A percentile compares a stretch with the other conserved stretches of the same genome.
Conservation (phyloP, 73 alveolate species). For the Paramecium tetraurelia region DNA sequence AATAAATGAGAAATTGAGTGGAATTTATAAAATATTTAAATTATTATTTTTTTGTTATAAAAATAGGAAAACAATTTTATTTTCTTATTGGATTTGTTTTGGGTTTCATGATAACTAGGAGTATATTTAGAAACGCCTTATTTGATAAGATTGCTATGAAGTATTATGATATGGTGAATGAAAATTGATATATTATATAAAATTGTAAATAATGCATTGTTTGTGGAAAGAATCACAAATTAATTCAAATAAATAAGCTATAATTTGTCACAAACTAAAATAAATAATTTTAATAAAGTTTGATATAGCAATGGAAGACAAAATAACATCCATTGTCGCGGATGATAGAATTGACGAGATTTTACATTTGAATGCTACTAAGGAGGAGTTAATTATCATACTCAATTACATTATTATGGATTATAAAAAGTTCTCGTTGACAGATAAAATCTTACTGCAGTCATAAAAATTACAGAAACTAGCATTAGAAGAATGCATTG, state of each 20-base stretch:
- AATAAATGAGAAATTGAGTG: neutral
- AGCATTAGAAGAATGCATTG: neutral
- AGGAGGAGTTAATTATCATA: neutral
- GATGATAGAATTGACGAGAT: constrained; percentile 31
- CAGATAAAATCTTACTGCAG: neutral
- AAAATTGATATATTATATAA: neutral
- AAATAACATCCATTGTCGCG: neutral
- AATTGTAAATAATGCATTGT: neutral
- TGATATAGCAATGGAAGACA: neutral
- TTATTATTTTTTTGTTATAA: neutral
- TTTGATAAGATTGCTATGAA: neutral
- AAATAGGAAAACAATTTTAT: neutral
- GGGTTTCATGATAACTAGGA: neutral
- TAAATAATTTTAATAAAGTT: constrained; percentile 21
- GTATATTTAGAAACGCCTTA: neutral
- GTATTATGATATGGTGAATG: neutral
- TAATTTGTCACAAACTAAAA: constrained; percentile 11
- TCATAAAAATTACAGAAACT: neutral
- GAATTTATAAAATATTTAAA: neutral
- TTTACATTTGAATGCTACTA: neutral
- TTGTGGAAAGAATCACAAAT: neutral
- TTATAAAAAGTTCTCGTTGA: neutral
- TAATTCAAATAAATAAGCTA: neutral
- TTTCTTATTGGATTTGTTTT: neutral
- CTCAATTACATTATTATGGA: constrained; percentile 5